Evolutionary conservation across 768 basidiomycete genomes (phyloP).

Genomic region (Cubamyces sp.): DNA sequence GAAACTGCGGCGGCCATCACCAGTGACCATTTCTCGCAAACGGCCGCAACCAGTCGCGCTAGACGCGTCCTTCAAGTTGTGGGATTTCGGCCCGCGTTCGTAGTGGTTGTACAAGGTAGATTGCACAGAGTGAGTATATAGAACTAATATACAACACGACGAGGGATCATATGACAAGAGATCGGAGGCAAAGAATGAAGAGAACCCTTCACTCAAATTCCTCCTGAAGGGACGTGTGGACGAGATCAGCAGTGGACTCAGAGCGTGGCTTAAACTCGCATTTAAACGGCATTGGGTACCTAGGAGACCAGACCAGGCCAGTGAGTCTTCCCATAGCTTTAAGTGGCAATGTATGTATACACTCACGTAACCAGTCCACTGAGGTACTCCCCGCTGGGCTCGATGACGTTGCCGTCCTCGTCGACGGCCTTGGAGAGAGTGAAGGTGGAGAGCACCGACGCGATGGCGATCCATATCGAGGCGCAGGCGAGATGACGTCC

Average conservation of each 20-base stretch:
- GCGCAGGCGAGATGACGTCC: constrained; percentile 32
- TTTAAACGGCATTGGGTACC: constrained; percentile 27
- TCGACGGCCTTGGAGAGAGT: constrained; percentile 31
- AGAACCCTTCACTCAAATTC: constrained; percentile 12
- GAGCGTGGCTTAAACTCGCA: constrained; percentile 28
- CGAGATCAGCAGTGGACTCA: constrained; percentile 12
- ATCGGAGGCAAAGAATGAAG: background rate
- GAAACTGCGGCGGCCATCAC: background rate
- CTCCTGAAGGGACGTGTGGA: constrained; percentile 11
- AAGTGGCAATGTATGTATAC: background rate
- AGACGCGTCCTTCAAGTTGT: constrained; percentile 25
- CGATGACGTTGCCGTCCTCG: constrained; percentile 31
- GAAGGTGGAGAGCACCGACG: constrained; percentile 33
- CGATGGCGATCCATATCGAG: constrained; percentile 33
- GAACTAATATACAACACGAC: constrained; percentile 8
- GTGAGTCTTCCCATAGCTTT: background rate
- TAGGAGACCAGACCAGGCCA: background rate
- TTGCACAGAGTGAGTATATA: background rate
- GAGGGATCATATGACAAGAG: background rate
- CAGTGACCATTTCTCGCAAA: constrained; percentile 12
- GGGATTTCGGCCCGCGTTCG: constrained; percentile 13
- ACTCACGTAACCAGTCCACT: constrained; percentile 31
- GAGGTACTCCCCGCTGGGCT: constrained; percentile 29
- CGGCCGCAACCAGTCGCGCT: constrained; percentile 18
- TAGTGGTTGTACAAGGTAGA: background rate